These are phyloP conservation scores for Protomyces arabidopsidicola DNA, from an alignment of 1,139 yeast genomes.

Conservation along the genomic window DNA sequence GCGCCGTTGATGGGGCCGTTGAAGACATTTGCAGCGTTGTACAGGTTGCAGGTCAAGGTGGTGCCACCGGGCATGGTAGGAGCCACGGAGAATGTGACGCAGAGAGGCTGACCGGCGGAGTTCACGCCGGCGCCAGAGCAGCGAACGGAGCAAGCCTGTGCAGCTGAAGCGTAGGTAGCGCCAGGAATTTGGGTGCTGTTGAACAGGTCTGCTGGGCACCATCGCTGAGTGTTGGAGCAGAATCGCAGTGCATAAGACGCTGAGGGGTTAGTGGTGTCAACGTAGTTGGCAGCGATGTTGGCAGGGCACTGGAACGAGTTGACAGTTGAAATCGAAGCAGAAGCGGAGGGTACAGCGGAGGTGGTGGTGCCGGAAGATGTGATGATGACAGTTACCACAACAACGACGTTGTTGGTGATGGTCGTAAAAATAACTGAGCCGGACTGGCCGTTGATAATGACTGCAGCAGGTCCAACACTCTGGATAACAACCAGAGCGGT, in stretches of 20 bases:
- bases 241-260: constrained; percentile 14
- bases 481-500: constrained; percentile 3
- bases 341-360: constrained; percentile 5
- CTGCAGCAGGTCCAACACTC: constrained; percentile 13
- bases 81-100: constrained; percentile 25
- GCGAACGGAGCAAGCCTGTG: constrained; percentile 18
- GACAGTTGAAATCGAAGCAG: constrained; percentile 1
- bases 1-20: constrained; percentile 27
- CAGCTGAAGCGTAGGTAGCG: constrained; percentile 21
- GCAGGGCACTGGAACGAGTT: constrained; percentile 27
- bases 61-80: constrained; percentile 23
- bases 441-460: constrained; percentile 10
- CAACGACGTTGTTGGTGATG: constrained; percentile 15
- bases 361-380: constrained; percentile 2
- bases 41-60: constrained; percentile 21
- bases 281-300: constrained; percentile 19
- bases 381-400: constrained; percentile 9
- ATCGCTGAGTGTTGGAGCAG: constrained; percentile 26
- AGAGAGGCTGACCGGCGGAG: background rate
- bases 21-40: constrained; percentile 25
- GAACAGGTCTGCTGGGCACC: constrained; percentile 25
- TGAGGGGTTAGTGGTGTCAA: constrained; percentile 16
- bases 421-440: constrained; percentile 3
- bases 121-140: constrained; percentile 4
- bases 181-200: constrained; percentile 9